Base-by-base conservation (phyloP, 2,329 filamentous ascomycete genomes). In the Epichloe hybrida region DNA sequence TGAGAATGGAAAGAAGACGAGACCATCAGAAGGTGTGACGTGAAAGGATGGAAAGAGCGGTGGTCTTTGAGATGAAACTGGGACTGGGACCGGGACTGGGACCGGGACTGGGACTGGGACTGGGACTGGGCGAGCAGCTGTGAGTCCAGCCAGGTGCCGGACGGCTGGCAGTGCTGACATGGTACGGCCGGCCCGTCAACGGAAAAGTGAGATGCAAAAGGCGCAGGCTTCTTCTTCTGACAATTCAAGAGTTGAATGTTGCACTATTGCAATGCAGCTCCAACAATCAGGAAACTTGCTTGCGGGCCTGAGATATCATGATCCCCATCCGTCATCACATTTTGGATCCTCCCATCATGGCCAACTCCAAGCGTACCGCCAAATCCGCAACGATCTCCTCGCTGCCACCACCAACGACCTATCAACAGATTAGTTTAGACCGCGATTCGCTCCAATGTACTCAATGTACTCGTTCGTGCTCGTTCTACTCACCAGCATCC, bases 301-400 rank as follows among this genome's bases (percentile, higher is more conserved):
- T 8, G 27, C 27, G 27, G 3, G 27, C 27, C 27, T 31, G 9
- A 4, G 27, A 31, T 31, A 9, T 4, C 27, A 31, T 31, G 27
- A 31, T 31, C 1, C 27, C 9, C n/a, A 11, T 20, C 43, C 21
- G n/a, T 27, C 2, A 13, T 12, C 15, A 60, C 11, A 61, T 51
- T n/a, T 60, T 61, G 15, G 56, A 35, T 13, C 46, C 48, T 42
- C 51, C 50, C 8, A 56, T 55, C 53, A 56, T 41, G 41, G 50
- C 54, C 40, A 61, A 50, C 52, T 77, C 75, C 56, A 76, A 72
- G 4, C 70, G 67, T n/a, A 77, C 65, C 2, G 73, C 72, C 37
- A 78, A 55, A 55, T 79, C 74, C 0, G 69, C 67, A 44, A 78
- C 66, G 49, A 79, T 76, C 59, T 78, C 75, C 53, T 79, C 75